Percentiles rank a stretch among this genome's conserved stretches.
These are phyloP conservation scores for Picochlorum costavermella DNA, from an alignment of 139 green algal genomes.

Conservation along the genomic window DNA sequence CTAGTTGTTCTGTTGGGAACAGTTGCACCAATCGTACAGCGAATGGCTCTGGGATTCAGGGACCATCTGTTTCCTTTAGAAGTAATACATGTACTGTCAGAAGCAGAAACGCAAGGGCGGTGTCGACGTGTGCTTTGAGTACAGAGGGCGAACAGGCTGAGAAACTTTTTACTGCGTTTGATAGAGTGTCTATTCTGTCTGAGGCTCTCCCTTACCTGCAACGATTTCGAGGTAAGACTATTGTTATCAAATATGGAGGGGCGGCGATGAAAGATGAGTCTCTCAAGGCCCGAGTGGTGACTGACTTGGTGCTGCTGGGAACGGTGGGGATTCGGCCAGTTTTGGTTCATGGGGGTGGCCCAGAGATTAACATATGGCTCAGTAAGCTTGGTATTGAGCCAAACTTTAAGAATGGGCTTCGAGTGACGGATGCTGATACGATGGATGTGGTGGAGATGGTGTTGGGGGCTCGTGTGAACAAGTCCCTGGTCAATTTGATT, in stretches of 20 bases:
- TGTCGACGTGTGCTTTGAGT: neutral
- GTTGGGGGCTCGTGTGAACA: conserved; percentile 94
- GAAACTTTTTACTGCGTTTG: conserved; percentile 38
- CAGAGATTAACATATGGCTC: conserved; percentile 98
- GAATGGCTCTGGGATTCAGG: too few species aligned
- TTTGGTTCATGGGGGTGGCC: conserved; percentile 95
- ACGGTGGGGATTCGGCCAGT: conserved; percentile 86
- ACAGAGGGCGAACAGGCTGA: conserved; percentile 10
- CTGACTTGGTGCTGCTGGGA: conserved; percentile 90
- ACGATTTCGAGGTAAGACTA: conserved; percentile 80
- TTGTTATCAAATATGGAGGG: conserved; percentile 98
- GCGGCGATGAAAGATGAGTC: conserved; percentile 95
- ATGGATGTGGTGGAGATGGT: conserved; percentile 99
- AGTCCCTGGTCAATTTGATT: conserved; percentile 92
- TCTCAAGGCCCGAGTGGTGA: conserved; percentile 89
- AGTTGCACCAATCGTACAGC: too few species aligned
- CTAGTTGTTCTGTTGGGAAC: too few species aligned
- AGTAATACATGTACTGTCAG: too few species aligned
- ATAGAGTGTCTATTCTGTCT: conserved; percentile 79
- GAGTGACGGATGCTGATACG: conserved; percentile 90
- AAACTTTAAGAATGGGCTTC: conserved; percentile 92
- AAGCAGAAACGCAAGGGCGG: too few species aligned
- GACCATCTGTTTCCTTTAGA: too few species aligned
- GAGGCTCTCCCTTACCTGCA: conserved; percentile 97
- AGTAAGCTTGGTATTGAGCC: conserved; percentile 87